Conservation (phyloP, 2,329 filamentous ascomycete species). For the Waltergamsia citrina region DNA sequence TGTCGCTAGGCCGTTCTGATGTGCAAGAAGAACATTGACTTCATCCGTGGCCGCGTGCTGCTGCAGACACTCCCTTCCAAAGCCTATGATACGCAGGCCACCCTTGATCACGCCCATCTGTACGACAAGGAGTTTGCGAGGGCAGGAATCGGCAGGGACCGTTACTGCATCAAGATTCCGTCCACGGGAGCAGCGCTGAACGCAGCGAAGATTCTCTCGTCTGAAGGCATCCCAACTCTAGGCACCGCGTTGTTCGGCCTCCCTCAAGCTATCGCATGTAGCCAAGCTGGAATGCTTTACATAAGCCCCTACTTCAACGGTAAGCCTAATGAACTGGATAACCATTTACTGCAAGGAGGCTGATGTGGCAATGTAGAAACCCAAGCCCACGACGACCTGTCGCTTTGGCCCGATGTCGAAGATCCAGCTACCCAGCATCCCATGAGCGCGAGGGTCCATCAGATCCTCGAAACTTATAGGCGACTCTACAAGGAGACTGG, state of each 20-base stretch:
- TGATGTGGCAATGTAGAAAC: conserved; percentile 20
- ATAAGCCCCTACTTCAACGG: conserved; percentile 42
- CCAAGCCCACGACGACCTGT: conserved; percentile 28
- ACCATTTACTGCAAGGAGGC: no score
- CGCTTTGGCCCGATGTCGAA: conserved; percentile 33
- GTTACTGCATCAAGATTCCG: conserved; percentile 42
- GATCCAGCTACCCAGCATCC: conserved; percentile 37
- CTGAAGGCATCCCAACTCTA: conserved; percentile 35
- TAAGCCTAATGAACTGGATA: conserved; percentile 8
- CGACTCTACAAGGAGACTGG: conserved; percentile 34
- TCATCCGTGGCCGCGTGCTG: conserved; percentile 35
- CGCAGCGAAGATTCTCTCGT: conserved; percentile 28
- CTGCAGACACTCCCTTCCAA: conserved; percentile 36
- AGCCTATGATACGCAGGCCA: conserved; percentile 32
- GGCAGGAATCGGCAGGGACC: conserved; percentile 31
- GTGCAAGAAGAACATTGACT: conserved; percentile 34
- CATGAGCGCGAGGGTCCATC: conserved; percentile 34
- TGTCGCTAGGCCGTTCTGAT: conserved; percentile 29
- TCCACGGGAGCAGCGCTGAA: conserved; percentile 35
- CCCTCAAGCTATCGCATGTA: conserved; percentile 36
- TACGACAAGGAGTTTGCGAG: conserved; percentile 35
- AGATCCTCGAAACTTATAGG: conserved; percentile 37
- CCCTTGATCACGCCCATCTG: conserved; percentile 33
- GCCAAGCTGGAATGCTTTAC: conserved; percentile 34
- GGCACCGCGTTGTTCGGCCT: conserved; percentile 37